A percentile compares a stretch with the other conserved stretches of the same genome.
Evolutionary conservation across 179 eudicot genomes (phyloP).

Genomic region (Spinacia oleracea): DNA sequence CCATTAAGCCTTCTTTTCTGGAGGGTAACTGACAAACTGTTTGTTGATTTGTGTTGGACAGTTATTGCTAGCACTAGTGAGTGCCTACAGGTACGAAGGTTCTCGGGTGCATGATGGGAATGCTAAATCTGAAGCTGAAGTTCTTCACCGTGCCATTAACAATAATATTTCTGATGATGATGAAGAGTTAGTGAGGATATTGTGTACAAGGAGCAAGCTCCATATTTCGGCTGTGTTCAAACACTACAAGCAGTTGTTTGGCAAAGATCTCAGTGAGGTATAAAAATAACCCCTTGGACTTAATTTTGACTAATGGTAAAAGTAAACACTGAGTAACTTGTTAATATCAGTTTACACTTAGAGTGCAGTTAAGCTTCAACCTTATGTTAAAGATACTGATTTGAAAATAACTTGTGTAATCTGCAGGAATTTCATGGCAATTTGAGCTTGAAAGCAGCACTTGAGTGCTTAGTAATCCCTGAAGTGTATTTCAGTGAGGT

Average conservation of each 20-base stretch:
- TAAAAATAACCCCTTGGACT: too few relatives aligned
- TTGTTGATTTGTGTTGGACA: conserved; percentile 27
- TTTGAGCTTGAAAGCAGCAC: conserved; percentile 38
- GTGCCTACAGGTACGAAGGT: conserved; percentile 88
- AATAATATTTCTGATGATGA: conserved; percentile 38
- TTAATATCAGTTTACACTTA: neutral
- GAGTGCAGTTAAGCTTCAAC: neutral
- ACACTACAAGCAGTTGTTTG: conserved; percentile 65
- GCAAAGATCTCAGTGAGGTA: conserved; percentile 60
- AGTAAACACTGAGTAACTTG: neutral
- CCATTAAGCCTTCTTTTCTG: neutral
- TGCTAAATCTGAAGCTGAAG: conserved; percentile 74
- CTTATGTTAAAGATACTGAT: neutral
- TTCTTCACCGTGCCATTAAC: conserved; percentile 45
- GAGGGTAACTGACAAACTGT: neutral
- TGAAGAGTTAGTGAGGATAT: conserved; percentile 66
- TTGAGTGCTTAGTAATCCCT: conserved; percentile 60
- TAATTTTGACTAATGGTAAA: too few relatives aligned
- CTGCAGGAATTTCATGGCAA: conserved; percentile 53
- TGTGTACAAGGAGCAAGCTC: conserved; percentile 78
- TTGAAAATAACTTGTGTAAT: conserved; percentile 27
- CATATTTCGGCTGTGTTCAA: conserved; percentile 53
- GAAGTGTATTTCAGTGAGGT: conserved; percentile 63
- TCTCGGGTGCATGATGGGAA: conserved; percentile 49
- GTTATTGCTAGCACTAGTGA: conserved; percentile 77